phyloP scores from a whole-genome alignment of 129 eudicot genomes.

The Cynara cardunculus region DNA sequence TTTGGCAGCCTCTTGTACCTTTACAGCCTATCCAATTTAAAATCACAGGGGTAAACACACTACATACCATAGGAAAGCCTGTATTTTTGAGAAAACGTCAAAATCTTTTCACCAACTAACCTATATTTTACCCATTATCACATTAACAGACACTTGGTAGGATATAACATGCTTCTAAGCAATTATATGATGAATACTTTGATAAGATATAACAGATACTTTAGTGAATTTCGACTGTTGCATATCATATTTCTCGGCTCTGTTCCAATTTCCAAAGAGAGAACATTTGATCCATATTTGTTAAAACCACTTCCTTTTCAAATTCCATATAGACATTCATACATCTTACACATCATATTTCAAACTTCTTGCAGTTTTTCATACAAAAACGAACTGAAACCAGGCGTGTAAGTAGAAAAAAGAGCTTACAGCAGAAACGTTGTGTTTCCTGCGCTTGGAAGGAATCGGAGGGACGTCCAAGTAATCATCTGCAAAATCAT shows the following conservation, averaged over 20 bases:
- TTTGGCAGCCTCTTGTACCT: conserved; percentile 18
- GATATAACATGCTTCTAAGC: conserved; percentile 4
- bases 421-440: conserved; percentile 36
- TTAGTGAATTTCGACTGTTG: neutral
- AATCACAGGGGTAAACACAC: conserved; percentile 5
- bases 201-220: neutral
- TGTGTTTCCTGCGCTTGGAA: conserved; percentile 43
- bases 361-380: neutral
- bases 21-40: conserved; percentile 36
- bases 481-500: conserved; percentile 39
- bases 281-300: neutral
- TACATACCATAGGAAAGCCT: neutral
- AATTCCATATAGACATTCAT: neutral
- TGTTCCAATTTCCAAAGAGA: neutral
- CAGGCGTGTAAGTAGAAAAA: neutral
- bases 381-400: conserved; percentile 5
- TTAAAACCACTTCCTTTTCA: neutral
- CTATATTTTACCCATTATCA: neutral
- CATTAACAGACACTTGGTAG: neutral
- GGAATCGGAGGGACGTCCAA: conserved; percentile 33
- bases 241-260: neutral
- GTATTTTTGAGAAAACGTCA: neutral
- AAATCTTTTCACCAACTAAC: neutral
- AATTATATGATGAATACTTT: conserved; percentile 1
- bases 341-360: neutral